Evolutionary conservation across 2,329 filamentous ascomycete genomes (phyloP), one percentile per base, ranked within the genome.

Genomic region (Dryadomyces sulphureus): DNA sequence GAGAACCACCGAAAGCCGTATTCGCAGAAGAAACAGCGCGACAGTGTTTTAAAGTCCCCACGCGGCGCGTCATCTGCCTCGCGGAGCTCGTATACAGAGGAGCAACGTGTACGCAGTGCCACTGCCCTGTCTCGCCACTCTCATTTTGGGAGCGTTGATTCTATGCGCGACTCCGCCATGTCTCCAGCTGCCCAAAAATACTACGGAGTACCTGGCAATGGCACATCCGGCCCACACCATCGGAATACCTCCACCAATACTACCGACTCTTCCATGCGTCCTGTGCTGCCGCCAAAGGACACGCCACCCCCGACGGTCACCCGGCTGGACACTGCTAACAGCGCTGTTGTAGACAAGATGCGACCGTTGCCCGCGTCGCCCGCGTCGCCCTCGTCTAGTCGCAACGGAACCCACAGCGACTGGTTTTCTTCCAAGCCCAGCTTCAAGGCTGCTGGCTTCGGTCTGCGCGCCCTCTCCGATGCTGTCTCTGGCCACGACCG

Each of bases 391-490:
- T 57, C 67, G n/a, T 59, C 61, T 30, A 60, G 63, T 20, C 59
- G 63, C 34, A 65, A 68, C 43, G 64, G 62, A n/a, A 59, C 68
- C 55, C 61, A 75, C 58, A 59, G 66, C 34, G 71, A 79, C 56
- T 75, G 77, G 77, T 56, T 81, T 53, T 62, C 74, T 5, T 17
- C 40, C 54, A 76, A 73, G 52, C 68, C 70, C 46, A 63, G 66
- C 21, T 61, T 65, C 52, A 68, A 70, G 51, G 59, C 64, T 25
- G 72, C 71, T 48, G 71, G 72, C 20, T 75, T 79, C 39, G 85
- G 87, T n/a, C 70, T 94, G 47, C 74, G 90, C 52, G 82, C 87
- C 14, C 86, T 89, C 45, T 95, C 90, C 4, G 90, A 95, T 58
- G 76, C 73, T n/a, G 67, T 79, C 12, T 68, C 70, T 7, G 68